phyloP scores from a whole-genome alignment of 2,329 filamentous ascomycete species.

The Talaromyces verruculosus region DNA sequence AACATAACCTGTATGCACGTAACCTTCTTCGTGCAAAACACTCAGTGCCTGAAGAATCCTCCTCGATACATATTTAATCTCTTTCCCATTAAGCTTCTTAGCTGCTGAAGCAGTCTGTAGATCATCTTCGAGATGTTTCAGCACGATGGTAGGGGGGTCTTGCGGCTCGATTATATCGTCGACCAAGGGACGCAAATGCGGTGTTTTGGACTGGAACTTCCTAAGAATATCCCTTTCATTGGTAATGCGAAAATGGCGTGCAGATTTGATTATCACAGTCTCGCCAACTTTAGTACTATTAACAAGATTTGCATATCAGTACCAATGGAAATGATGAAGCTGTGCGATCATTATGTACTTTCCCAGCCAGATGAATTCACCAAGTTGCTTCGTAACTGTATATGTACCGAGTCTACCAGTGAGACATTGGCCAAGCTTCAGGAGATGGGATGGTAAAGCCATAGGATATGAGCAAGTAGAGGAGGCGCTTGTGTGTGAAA shows the following conservation, averaged over 20 bases:
- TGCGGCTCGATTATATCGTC: conserved; percentile 17
- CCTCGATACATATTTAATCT: conserved; percentile 26
- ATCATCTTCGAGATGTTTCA: conserved; percentile 27
- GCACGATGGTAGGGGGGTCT: conserved; percentile 23
- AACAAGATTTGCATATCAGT: conserved; percentile 7
- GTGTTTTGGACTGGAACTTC: conserved; percentile 19
- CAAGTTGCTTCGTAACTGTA: conserved; percentile 19
- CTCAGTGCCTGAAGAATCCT: conserved; percentile 23
- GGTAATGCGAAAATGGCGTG: conserved; percentile 17
- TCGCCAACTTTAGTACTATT: conserved; percentile 11
- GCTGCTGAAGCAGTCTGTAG: conserved; percentile 17
- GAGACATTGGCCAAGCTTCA: conserved; percentile 15
- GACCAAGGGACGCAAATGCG: conserved; percentile 20
- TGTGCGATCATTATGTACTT: conserved; percentile 9
- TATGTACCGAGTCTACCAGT: conserved; percentile 17
- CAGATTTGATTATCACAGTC: conserved; percentile 20
- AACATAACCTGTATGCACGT: conserved; percentile 25
- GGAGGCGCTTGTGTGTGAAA: neutral
- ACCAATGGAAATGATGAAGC: neutral
- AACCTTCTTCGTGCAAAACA: conserved; percentile 24
- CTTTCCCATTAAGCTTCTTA: conserved; percentile 22
- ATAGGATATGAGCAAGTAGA: neutral
- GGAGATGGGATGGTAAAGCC: conserved; percentile 12
- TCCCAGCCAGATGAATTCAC: conserved; percentile 18
- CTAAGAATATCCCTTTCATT: conserved; percentile 18